Conservation (phyloP, 73 alveolate genomes). For the Blepharisma stoltei region DNA sequence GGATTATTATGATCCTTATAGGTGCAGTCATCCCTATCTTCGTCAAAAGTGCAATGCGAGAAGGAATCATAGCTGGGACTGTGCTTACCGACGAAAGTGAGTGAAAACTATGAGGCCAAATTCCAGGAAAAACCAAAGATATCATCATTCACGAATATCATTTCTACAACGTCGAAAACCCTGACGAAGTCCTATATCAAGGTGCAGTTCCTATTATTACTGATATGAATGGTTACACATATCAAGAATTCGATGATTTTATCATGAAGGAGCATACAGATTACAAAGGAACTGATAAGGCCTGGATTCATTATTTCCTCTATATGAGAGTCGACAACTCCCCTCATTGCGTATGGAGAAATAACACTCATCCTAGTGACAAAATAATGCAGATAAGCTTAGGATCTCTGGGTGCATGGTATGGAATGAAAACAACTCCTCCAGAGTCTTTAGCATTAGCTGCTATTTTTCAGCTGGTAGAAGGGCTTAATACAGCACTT, state of each 20-base stretch:
- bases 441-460: not conserved
- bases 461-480: not conserved
- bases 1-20: constrained; percentile 12
- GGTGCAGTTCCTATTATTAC: constrained; percentile 3
- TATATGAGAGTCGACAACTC: not conserved
- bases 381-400: not conserved
- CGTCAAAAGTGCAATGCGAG: not conserved
- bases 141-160: not conserved
- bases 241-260: constrained; percentile 22
- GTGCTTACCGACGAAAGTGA: not conserved
- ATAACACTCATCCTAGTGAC: not conserved
- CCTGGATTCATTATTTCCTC: not conserved
- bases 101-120: constrained; percentile 6
- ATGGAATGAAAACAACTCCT: not conserved
- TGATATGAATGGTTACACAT: constrained; percentile 10
- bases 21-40: constrained; percentile 25
- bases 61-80: not conserved
- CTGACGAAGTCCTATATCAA: constrained; percentile 26
- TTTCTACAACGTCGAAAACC: constrained; percentile 29
- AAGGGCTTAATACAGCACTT: not conserved
- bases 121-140: not conserved
- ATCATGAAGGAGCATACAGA: not conserved
- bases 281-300: not conserved
- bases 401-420: constrained; percentile 20
- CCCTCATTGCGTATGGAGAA: not conserved